phyloP scores from a whole-genome alignment of 2,329 filamentous ascomycete species.

The Alternaria panax region DNA sequence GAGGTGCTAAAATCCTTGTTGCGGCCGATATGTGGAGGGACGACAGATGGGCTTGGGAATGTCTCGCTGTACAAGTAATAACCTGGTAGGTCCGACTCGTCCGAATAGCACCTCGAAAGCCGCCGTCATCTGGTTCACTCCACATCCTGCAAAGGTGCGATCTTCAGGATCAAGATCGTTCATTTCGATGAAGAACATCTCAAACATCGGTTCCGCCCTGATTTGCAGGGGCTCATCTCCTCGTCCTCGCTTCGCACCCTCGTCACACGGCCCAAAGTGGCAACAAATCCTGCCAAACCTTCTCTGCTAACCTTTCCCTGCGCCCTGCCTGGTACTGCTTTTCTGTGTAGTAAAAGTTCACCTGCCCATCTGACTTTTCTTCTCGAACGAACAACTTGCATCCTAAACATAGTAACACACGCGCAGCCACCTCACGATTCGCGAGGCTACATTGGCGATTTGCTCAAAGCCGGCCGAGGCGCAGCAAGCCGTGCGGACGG shows the following conservation, averaged over 20 bases:
- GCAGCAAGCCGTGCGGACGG: conserved; percentile 1
- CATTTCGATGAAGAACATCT: background rate
- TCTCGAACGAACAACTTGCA: background rate
- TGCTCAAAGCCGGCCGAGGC: conserved; percentile 2
- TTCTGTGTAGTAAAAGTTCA: conserved; percentile 8
- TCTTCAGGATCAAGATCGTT: background rate
- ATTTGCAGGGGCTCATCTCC: conserved; percentile 8
- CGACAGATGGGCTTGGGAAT: background rate
- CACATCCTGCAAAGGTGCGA: background rate
- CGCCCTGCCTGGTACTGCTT: background rate
- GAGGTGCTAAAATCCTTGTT: background rate
- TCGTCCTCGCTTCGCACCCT: conserved; percentile 5
- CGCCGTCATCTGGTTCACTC: background rate
- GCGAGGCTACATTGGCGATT: background rate
- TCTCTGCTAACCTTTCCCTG: background rate
- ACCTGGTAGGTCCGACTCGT: background rate
- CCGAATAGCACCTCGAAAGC: background rate
- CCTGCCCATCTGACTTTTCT: background rate
- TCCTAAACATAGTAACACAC: conserved; percentile 7
- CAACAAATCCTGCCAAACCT: conserved; percentile 1
- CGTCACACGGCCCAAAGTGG: conserved; percentile 9
- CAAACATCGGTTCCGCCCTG: conserved; percentile 1
- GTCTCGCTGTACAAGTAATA: background rate
- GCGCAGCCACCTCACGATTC: background rate
- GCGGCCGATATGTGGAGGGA: background rate